These are phyloP conservation scores for Spathaspora passalidarum DNA, from an alignment of 805 yeast genomes.

Conservation along the genomic window DNA sequence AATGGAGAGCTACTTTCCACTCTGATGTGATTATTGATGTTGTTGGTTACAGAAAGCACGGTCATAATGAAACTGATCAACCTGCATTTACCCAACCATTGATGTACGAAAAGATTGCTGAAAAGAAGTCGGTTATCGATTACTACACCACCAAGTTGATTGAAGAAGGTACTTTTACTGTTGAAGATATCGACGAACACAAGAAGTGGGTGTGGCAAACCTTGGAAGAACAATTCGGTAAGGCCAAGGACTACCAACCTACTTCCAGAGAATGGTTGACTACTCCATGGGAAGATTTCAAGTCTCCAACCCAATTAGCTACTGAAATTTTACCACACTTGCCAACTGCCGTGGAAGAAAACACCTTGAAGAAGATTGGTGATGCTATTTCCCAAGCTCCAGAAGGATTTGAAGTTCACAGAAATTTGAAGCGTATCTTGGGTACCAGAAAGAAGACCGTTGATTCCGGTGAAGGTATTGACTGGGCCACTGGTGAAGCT, in stretches of 20 bases:
- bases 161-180: slow-evolving; percentile 83
- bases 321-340: slow-evolving; percentile 93
- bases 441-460: slow-evolving; percentile 81
- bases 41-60: slow-evolving; percentile 97
- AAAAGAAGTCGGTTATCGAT: slow-evolving; percentile 86
- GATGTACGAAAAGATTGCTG: slow-evolving; percentile 89
- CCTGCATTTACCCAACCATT: slow-evolving; percentile 98
- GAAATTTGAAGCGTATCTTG: slow-evolving; percentile 93
- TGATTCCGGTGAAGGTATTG: slow-evolving; percentile 89
- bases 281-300: slow-evolving; percentile 98
- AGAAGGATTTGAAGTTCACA: slow-evolving; percentile 82
- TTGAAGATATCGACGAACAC: slow-evolving; percentile 91
- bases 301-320: slow-evolving; percentile 95
- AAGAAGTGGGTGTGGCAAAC: slow-evolving; percentile 96
- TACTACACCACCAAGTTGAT: slow-evolving; percentile 77
- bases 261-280: slow-evolving; percentile 97
- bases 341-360: slow-evolving; percentile 86
- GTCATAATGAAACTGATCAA: slow-evolving; percentile 99
- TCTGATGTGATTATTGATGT: slow-evolving; percentile 94
- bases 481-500: slow-evolving; percentile 99
- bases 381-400: slow-evolving; percentile 79
- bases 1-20: slow-evolving; percentile 97
- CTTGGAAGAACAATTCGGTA: slow-evolving; percentile 84
- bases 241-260: slow-evolving; percentile 87
- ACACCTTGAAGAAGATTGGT: slow-evolving; percentile 75